Evolutionary conservation across 2,329 filamentous ascomycete species (phyloP).

Genomic region (Exophiala phaeomuriformis): DNA sequence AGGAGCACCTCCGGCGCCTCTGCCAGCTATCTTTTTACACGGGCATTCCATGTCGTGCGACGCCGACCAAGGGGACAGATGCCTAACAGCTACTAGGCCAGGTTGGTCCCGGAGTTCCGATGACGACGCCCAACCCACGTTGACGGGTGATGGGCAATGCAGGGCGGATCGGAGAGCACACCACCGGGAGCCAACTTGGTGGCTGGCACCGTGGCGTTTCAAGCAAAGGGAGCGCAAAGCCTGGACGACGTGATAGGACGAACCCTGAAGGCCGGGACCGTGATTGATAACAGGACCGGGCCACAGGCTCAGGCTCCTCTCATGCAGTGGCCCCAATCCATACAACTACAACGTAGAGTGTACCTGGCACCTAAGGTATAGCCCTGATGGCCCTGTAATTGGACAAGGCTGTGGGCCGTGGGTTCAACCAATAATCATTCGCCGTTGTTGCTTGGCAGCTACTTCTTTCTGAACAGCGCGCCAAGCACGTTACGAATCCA

Average conservation of each 20-base stretch:
- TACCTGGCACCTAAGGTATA: not conserved
- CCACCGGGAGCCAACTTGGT: not conserved
- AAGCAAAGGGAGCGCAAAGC: not conserved
- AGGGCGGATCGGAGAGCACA: not conserved
- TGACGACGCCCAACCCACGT: not conserved
- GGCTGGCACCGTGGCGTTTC: not conserved
- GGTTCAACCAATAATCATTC: constrained; percentile 1
- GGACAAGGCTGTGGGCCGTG: not conserved
- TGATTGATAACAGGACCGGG: not conserved
- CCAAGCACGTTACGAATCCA: not conserved
- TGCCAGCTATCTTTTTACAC: not conserved
- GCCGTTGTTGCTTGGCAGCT: constrained; percentile 4
- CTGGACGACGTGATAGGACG: not conserved
- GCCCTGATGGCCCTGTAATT: not conserved
- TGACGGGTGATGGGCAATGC: not conserved
- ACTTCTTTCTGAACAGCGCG: constrained; percentile 2
- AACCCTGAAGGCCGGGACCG: not conserved
- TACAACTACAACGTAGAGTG: too few species aligned
- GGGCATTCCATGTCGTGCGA: not conserved
- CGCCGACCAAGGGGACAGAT: not conserved
- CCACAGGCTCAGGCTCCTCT: not conserved
- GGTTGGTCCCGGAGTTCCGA: not conserved
- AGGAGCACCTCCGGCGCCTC: not conserved
- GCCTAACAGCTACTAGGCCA: not conserved
- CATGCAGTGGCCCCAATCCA: too few species aligned